phyloP scores from a whole-genome alignment of 306 rosid genomes.

The Sechiopsis laciniata region DNA sequence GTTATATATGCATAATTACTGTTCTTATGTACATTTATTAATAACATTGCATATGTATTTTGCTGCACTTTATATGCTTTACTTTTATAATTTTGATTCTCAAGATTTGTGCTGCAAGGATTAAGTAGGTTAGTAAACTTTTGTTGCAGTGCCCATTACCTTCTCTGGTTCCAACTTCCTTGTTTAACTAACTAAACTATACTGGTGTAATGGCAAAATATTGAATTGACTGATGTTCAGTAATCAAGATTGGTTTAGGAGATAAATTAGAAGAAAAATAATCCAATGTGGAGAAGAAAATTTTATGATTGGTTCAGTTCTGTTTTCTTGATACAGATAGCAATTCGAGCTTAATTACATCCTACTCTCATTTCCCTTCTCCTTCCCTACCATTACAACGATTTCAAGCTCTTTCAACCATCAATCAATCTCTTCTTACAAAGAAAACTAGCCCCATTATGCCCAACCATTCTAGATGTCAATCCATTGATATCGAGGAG shows the following conservation, averaged over 20 bases:
- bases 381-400: conserved; percentile 63
- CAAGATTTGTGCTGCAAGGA: not conserved
- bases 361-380: conserved; percentile 42
- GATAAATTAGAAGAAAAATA: not conserved
- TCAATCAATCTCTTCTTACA: conserved; percentile 48
- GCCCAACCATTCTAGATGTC: conserved; percentile 39
- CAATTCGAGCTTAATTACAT: conserved; percentile 44
- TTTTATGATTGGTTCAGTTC: conserved; percentile 7
- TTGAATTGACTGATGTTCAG: not conserved
- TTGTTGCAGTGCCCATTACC: not conserved
- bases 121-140: not conserved
- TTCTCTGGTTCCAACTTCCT: not conserved
- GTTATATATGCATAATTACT: not conserved
- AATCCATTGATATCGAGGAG: conserved; percentile 49
- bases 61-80: not conserved
- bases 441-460: conserved; percentile 33
- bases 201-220: not conserved
- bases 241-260: not conserved
- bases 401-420: conserved; percentile 69
- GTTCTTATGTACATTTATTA: conserved; percentile 4
- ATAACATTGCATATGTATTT: not conserved
- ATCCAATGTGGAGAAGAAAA: conserved; percentile 14
- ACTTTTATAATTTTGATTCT: not conserved
- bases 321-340: conserved; percentile 39
- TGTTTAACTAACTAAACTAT: conserved; percentile 1